Conservation (phyloP, 2,329 filamentous ascomycete genomes). For the Fusarium brevicatenulatum region DNA sequence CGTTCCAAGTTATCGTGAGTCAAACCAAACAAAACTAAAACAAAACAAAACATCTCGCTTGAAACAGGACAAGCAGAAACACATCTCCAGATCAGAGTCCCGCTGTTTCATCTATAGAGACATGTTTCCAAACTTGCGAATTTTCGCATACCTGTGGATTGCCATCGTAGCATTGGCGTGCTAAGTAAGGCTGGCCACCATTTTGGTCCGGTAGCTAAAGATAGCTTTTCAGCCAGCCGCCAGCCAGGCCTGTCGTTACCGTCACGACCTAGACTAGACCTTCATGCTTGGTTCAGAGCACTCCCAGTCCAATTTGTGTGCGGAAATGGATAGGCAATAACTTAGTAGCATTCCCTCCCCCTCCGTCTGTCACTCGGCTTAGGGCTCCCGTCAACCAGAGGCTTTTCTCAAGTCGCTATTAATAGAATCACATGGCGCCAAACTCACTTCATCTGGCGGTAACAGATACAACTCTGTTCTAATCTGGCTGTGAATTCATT, state of each 20-base stretch:
- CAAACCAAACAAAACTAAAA: neutral
- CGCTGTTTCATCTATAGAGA: neutral
- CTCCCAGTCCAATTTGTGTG: neutral
- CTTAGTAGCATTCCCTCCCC: neutral
- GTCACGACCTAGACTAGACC: neutral
- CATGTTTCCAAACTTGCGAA: conserved; percentile 6
- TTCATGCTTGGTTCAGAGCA: neutral
- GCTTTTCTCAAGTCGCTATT: neutral
- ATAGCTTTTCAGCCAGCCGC: conserved; percentile 18
- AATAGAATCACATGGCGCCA: neutral
- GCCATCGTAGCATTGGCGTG: conserved; percentile 3
- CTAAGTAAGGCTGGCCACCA: neutral
- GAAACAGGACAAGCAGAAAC: neutral
- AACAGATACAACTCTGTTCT: neutral
- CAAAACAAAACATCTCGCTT: neutral
- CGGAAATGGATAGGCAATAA: neutral
- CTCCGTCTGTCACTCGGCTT: neutral
- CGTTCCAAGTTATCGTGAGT: neutral
- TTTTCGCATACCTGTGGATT: neutral
- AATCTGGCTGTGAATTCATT: neutral
- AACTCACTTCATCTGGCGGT: neutral
- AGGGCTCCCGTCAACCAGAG: neutral
- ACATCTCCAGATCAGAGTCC: neutral
- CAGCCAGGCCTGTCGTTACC: neutral
- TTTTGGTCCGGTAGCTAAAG: conserved; percentile 21